Base-by-base conservation (phyloP, 305 asterid species). In the Stenogyne calaminthoides region DNA sequence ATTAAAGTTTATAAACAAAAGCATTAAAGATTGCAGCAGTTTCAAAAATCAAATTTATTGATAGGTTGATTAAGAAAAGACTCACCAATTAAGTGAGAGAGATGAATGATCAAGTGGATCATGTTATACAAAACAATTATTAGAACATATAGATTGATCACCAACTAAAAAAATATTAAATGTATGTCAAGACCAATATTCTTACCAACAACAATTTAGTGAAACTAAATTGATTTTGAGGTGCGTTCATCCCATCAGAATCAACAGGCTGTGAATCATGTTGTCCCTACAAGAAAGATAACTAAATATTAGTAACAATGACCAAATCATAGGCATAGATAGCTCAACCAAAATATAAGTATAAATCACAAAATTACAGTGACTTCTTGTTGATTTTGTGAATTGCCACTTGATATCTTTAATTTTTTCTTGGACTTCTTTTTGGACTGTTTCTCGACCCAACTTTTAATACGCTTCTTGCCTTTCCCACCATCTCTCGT, bases 71-170 rank as follows among this genome's bases (percentile, higher is more conserved):
- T n/a, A n/a, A n/a, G n/a, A n/a, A n/a, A n/a, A n/a, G n/a, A n/a
- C 36, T 72, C 44, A 91, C 99, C 97, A 72, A 95, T 95, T 73
- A 25, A 25, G 29, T 25, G 29, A 25, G 1, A 3, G 29, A 25
- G 29, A 25, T 25, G 29, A 25, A 25, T 25, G 29, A 25, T 25
- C 29, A 25, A 25, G 29, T 25, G 29, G 29, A 3, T 25, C 1
- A 1, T 25, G 29, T 25, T 25, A 25, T 25, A 25, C 29, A 25
- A 25, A 25, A 25, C 29, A 25, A 25, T 25, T 25, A 25, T 39
- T 7, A 39, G 9, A 39, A 39, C 9, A 36, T 39, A 3, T 7
- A 7, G 9, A 7, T 39, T 39, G 9, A 39, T 39, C 12, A 39
- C 46, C 46, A 39, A 39, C 11, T 39, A 39, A 39, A 39, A 29